Base-by-base conservation (phyloP, 148 eudicot species). In the Cornus kousa region DNA sequence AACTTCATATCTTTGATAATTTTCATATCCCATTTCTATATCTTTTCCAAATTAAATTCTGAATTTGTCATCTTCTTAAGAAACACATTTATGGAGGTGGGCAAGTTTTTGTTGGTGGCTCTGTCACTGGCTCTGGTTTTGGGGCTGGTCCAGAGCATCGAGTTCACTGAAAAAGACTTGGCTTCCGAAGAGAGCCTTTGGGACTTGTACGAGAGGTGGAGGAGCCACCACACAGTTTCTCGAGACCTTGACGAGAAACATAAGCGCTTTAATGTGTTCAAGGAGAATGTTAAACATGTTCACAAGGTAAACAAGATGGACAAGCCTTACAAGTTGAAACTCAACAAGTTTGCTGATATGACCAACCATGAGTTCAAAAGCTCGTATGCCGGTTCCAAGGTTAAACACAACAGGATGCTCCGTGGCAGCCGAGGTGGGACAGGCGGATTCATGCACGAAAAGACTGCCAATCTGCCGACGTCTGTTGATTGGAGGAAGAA, bases 401-500 rank as follows among this genome's bases (percentile, higher is more conserved):
- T 88, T 17, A 83, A 82, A 66, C 92, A 91, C 78, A 71, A 76
- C 75, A 73, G 90, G 78, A 89, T 83, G 91, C 77, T 88, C 74
- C 85, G 79, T 20, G 86, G 92, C 78, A 0, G 74, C 37, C 75
- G 76, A 37, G 65, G 55, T 7, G 39, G 39, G 0, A 78, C 87
- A 2, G 80, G 70, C 14, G 37, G 70, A 12, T 93, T 90, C 83
- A 86, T 79, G 86, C 88, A 93, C 50, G 87, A 68, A 74, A 84
- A 80, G 9, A 74, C 78, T 13, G 73, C 65, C 4, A 73, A 84
- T 84, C 71, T 91, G 71, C 97, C 97, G 12, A 65, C 82, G 1
- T 86, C 88, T 6, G 76, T 91, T 70, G 94, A 93, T 75, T 93
- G 95, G 95, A 86, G 97, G 74, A 75, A 74, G 77, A 80, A 80